Evolutionary conservation across 352 stramenopile genomes (phyloP).

Genomic region (Phytophthora tentaculata): DNA sequence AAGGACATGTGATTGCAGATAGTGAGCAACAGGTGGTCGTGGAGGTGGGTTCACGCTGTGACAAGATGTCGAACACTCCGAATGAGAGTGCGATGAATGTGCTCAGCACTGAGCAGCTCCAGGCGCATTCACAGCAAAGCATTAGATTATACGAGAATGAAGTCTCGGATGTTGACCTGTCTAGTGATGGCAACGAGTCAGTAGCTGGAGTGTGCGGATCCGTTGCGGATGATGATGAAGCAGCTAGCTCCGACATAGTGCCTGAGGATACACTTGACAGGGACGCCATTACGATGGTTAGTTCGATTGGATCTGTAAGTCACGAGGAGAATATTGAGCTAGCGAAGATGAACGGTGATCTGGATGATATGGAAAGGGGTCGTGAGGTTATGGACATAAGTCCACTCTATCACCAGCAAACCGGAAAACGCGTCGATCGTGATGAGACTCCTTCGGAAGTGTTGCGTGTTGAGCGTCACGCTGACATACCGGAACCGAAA

Average conservation of each 20-base stretch:
- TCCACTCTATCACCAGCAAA: not conserved
- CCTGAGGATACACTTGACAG: not conserved
- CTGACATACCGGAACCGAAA: not conserved
- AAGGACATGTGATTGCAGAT: too few species aligned
- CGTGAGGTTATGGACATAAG: too few species aligned
- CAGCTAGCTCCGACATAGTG: not conserved
- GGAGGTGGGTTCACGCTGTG: too few species aligned
- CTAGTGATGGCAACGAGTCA: not conserved
- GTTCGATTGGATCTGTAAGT: too few species aligned
- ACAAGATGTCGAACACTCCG: too few species aligned
- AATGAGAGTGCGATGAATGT: too few species aligned
- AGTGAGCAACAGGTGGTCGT: too few species aligned
- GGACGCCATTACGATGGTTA: too few species aligned
- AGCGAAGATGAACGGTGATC: not conserved
- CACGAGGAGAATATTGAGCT: not conserved
- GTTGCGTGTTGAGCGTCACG: not conserved
- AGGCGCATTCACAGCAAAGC: not conserved
- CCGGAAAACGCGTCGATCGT: not conserved
- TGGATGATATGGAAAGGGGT: too few species aligned
- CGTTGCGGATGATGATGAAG: not conserved
- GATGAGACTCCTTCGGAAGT: not conserved
- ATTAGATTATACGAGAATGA: not conserved
- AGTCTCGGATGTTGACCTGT: not conserved
- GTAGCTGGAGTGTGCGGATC: conserved; percentile 2
- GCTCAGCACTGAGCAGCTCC: not conserved